Conservation (phyloP, 768 basidiomycete species). For the Kwoniella shandongensis region DNA sequence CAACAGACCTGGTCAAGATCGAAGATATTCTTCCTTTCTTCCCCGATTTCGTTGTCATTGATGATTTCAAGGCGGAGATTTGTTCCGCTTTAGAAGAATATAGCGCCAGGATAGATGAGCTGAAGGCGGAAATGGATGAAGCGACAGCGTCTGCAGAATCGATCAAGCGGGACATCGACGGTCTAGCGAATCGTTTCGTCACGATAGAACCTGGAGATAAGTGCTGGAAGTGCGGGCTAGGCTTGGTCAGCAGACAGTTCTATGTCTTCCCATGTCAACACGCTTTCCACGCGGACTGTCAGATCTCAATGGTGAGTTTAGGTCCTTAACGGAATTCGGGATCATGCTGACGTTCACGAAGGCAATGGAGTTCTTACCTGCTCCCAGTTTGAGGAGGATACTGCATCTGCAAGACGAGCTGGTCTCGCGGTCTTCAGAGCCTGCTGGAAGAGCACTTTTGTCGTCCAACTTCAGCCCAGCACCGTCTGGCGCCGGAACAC, state of each 20-base stretch:
- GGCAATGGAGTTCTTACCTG: slow-evolving; percentile 89
- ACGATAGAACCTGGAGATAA: slow-evolving; percentile 84
- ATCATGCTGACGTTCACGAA: slow-evolving; percentile 49
- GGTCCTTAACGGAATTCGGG: not conserved
- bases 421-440: slow-evolving; percentile 58
- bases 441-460: slow-evolving; percentile 33
- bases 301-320: slow-evolving; percentile 82
- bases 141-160: slow-evolving; percentile 87
- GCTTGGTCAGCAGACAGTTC: slow-evolving; percentile 78
- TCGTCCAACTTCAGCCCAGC: slow-evolving; percentile 37
- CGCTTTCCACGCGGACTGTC: slow-evolving; percentile 94
- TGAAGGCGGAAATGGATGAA: slow-evolving; percentile 95
- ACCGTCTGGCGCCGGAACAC: slow-evolving; percentile 27
- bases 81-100: slow-evolving; percentile 93
- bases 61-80: slow-evolving; percentile 99
- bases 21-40: slow-evolving; percentile 99
- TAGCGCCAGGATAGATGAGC: slow-evolving; percentile 79
- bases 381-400: slow-evolving; percentile 77
- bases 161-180: slow-evolving; percentile 85
- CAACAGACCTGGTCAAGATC: slow-evolving; percentile 91
- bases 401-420: slow-evolving; percentile 81
- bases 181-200: slow-evolving; percentile 82
- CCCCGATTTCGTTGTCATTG: slow-evolving; percentile 98
- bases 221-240: slow-evolving; percentile 75
- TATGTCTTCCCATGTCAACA: slow-evolving; percentile 99